These are phyloP conservation scores for Meredithiella fracta DNA, from an alignment of 2,329 filamentous ascomycete species.

Conservation along the genomic window DNA sequence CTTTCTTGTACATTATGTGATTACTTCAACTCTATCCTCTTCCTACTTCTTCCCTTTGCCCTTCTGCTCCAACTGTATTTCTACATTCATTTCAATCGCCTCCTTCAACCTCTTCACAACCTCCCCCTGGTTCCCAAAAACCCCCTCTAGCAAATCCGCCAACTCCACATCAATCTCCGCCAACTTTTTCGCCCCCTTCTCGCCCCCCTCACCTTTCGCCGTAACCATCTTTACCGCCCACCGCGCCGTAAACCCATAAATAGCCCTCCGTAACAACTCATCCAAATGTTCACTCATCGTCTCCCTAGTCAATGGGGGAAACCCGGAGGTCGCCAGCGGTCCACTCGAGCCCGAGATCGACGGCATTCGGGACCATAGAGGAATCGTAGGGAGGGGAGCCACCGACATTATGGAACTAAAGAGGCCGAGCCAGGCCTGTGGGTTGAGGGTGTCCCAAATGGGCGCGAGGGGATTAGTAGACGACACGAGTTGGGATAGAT, in stretches of 20 bases:
- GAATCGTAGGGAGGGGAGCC: conserved; percentile 21
- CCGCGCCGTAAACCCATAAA: conserved; percentile 44
- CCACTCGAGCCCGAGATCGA: conserved; percentile 21
- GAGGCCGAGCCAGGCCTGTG: conserved; percentile 40
- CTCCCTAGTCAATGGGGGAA: conserved; percentile 26
- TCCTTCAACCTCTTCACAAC: conserved; percentile 44
- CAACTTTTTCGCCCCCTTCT: conserved; percentile 33
- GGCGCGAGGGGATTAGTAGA: conserved; percentile 35
- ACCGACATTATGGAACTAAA: conserved; percentile 38
- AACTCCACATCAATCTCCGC: conserved; percentile 40
- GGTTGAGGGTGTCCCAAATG: conserved; percentile 48
- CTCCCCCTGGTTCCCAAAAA: conserved; percentile 43
- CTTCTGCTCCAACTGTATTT: conserved; percentile 32
- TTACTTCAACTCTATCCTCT: background rate
- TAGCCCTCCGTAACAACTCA: conserved; percentile 43
- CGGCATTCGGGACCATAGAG: conserved; percentile 28
- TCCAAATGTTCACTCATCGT: conserved; percentile 51
- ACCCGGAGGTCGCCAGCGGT: conserved; percentile 16
- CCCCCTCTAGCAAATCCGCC: conserved; percentile 37
- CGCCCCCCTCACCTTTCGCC: conserved; percentile 33
- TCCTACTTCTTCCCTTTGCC: conserved; percentile 21
- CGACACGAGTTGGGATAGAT: conserved; percentile 32
- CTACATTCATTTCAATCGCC: conserved; percentile 40
- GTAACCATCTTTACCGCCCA: conserved; percentile 39
- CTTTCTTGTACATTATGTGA: background rate